Evolutionary conservation across 2,329 filamentous ascomycete species (phyloP), one percentile per base, ranked within the genome.

Genomic region (Cercospora zeae-maydis): DNA sequence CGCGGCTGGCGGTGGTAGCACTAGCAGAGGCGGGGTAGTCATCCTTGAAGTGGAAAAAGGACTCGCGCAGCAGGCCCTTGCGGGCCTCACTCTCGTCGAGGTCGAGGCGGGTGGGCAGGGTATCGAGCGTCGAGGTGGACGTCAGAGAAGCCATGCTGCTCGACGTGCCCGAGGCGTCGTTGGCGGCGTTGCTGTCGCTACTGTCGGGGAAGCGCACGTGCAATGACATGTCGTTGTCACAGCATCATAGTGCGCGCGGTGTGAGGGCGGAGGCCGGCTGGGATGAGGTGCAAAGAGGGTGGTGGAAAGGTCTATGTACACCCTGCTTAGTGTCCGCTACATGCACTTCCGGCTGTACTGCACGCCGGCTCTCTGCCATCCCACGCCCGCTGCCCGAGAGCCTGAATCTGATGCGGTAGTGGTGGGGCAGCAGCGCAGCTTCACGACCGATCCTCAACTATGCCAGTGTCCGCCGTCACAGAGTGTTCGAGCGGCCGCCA

Each of bases 11-110:
- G 42, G 42, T 31, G 4, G 42, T 19, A 11, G 34, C 19, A 11
- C 16, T 19, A 27, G 16, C 33, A 19, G 27, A 19, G 37, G 55
- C n/a, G 37, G 45, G 34, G 13, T 39, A 30, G 74, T 83, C 81
- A 77, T 86, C 82, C 74, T 82, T 83, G 83, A 86, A 87, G 66
- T 83, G 80, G 73, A 89, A 89, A 71, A 88, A 83, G 64, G 84
- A 80, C 69, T 88, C 84, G 65, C 82, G 80, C 69, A 89, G 81
- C 75, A 67, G 36, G 70, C 84, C 83, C 75, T 80, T 79, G 74
- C 80, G 81, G 77, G 80, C 78, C 67, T 78, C 71, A 64, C 75
- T 73, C 65, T 80, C 78, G 63, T 73, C 73, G 24, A 79, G 74
- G 76, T 82, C 80, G 79, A 85, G 81, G 72, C 81, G 83, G 77